Evolutionary conservation across 208 protist genomes (phyloP).

Genomic region (Herpetomonas tarakana): DNA sequence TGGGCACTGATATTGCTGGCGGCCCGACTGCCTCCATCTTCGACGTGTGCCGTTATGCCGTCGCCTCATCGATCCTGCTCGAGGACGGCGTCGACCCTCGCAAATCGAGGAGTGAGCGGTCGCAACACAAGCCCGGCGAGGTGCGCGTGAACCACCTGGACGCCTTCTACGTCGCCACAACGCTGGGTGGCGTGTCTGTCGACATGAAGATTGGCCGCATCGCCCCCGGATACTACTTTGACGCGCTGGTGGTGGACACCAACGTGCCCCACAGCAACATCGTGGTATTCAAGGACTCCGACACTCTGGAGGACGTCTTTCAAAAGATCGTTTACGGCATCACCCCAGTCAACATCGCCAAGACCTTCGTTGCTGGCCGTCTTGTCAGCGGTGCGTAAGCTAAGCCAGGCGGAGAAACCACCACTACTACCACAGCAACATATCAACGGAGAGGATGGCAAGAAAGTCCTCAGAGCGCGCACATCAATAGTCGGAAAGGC

Average conservation of each 20-base stretch:
- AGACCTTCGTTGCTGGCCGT: constrained; percentile 62
- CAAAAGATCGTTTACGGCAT: constrained; percentile 76
- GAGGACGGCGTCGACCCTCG: constrained; percentile 51
- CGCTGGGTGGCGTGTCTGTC: constrained; percentile 80
- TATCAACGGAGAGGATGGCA: too few species aligned
- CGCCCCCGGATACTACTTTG: constrained; percentile 81
- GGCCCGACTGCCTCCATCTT: constrained; percentile 87
- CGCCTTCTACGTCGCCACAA: constrained; percentile 87
- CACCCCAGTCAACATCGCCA: constrained; percentile 50
- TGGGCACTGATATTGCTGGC: constrained; percentile 94
- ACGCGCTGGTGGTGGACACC: constrained; percentile 84
- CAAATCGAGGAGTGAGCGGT: constrained; percentile 21
- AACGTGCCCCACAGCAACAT: constrained; percentile 37
- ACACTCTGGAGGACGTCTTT: constrained; percentile 61
- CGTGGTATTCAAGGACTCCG: constrained; percentile 51
- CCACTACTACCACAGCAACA: too few species aligned
- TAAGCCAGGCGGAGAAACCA: background rate
- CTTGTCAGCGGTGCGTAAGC: constrained; percentile 40
- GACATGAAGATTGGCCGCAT: constrained; percentile 89
- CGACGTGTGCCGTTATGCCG: constrained; percentile 67
- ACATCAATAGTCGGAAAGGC: too few species aligned
- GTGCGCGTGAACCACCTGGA: constrained; percentile 51
- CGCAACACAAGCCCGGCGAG: constrained; percentile 16
- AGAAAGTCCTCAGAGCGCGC: too few species aligned
- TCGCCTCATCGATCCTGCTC: constrained; percentile 59